A percentile compares a stretch with the other conserved stretches of the same genome.
Conservation (phyloP, 768 basidiomycete genomes). For the Boletus subcaerulescens region DNA sequence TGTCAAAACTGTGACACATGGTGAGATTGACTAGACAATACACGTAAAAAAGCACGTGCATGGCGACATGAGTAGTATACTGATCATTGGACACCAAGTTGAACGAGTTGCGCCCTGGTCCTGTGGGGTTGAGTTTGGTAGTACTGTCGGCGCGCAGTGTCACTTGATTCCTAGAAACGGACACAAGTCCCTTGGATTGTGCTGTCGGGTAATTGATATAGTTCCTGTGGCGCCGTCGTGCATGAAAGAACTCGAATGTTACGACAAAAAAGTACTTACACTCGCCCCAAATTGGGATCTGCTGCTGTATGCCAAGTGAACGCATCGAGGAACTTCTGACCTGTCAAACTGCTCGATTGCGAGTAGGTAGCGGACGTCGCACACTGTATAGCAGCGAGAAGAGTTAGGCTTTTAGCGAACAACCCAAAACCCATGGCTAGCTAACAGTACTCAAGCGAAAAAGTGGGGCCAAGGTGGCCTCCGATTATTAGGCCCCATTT, state of each 20-base stretch:
- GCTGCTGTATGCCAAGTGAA: conserved; percentile 23
- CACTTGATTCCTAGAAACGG: conserved; percentile 42
- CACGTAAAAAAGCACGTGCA: conserved; percentile 14
- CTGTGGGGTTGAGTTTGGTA: conserved; percentile 27
- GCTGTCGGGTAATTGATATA: conserved; percentile 51
- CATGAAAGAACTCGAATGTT: background rate
- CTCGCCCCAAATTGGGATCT: conserved; percentile 32
- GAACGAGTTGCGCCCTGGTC: conserved; percentile 37
- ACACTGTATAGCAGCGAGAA: conserved; percentile 3
- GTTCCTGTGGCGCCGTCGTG: conserved; percentile 25
- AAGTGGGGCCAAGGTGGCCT: no score
- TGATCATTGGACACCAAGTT: conserved; percentile 27
- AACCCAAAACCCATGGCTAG: background rate
- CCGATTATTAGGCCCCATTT: background rate
- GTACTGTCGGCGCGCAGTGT: conserved; percentile 36
- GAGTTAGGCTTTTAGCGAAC: background rate
- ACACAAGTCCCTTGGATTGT: conserved; percentile 55
- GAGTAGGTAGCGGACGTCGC: conserved; percentile 43
- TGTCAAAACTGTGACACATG: conserved; percentile 29
- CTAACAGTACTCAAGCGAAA: background rate
- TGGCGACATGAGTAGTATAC: conserved; percentile 35
- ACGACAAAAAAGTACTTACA: conserved; percentile 11
- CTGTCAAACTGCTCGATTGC: conserved; percentile 44
- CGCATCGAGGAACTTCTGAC: conserved; percentile 45
- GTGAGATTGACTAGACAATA: background rate